Base-by-base conservation (phyloP, 371 early-diverging fungal species). In the Chytridium lagenaria region DNA sequence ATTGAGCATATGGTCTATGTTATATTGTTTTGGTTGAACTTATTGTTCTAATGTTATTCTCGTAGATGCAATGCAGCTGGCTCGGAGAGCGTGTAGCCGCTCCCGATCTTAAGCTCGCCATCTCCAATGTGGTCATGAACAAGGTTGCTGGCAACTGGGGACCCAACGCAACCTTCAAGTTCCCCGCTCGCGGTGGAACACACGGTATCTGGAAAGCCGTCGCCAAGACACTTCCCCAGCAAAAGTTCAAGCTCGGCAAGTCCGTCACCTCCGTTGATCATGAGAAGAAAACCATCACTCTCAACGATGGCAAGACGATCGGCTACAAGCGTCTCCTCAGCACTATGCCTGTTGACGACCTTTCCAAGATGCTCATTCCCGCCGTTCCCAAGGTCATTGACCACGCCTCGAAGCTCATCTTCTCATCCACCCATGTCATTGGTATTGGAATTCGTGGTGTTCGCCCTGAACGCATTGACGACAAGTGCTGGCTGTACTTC, bases 401-500 rank as follows among this genome's bases (percentile, higher is more conserved):
- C 26, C 16, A 66, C 50, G 44, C 75, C 52, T 52, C 50, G 23
- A 59, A 68, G 23, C 69, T 78, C 30, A 61, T 67, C 69, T 75
- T 57, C 63, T 75, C 78, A 28, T 61, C 69, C 19, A 75, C 75
- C 38, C 75, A 78, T 65, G 78, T 78, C 50, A 63, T 78, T 33
- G 78, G 78, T 28, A 44, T 78, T 50, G 78, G 78, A 2, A 75
- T 78, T 55, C 71, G 78, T 12, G 78, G 78, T 22, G 57, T 40
- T 37, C 63, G 75, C 12, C 78, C 78, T 33, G 69, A 57, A 22
- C 71, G 72, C 36, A 78, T 78, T 44, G 78, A 63, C 64, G 78
- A 74, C 64, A 75, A 74, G 57, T 78, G 78, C 68, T 78, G 78
- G 78, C 67, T 78, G 22, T 78, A 78, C 75, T 78, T 78, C 64